phyloP scores from a whole-genome alignment of 179 eudicot genomes.

The Beta corolliflora region DNA sequence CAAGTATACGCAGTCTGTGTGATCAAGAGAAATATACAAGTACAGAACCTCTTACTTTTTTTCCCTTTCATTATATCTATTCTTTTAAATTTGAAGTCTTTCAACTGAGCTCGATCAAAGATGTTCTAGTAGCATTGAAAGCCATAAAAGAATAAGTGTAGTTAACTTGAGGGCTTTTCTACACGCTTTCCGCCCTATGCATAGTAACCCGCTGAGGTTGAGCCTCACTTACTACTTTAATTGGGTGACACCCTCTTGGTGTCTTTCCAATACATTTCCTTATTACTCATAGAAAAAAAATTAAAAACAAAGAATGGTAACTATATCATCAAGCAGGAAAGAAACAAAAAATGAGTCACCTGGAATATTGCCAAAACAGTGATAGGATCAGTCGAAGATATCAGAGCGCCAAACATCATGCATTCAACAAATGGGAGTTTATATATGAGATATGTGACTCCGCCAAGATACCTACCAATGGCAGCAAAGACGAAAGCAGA shows the following conservation, averaged over 20 bases:
- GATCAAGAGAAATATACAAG: not conserved
- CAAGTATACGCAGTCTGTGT: not conserved
- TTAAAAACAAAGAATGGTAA: not conserved
- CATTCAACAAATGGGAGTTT: slow-evolving; percentile 91
- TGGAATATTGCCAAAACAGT: slow-evolving; percentile 96
- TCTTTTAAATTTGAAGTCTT: too few relatives aligned
- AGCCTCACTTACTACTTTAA: not conserved
- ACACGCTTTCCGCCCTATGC: not conserved
- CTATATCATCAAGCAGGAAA: not conserved
- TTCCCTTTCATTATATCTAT: not conserved
- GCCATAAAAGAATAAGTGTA: not conserved
- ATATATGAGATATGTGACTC: slow-evolving; percentile 73
- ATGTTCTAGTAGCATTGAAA: not conserved
- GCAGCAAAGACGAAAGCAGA: slow-evolving; percentile 11
- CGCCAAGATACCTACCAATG: slow-evolving; percentile 77
- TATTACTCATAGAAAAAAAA: not conserved
- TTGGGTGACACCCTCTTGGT: not conserved
- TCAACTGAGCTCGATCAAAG: not conserved
- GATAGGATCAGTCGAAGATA: slow-evolving; percentile 98
- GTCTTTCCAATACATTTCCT: not conserved
- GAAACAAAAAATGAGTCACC: slow-evolving; percentile 40
- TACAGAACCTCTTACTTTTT: not conserved
- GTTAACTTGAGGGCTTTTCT: not conserved
- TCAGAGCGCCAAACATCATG: slow-evolving; percentile 98
- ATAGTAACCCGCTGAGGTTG: not conserved